Conservation (phyloP, 2,329 filamentous ascomycete species). For the Fusarium sp. region DNA sequence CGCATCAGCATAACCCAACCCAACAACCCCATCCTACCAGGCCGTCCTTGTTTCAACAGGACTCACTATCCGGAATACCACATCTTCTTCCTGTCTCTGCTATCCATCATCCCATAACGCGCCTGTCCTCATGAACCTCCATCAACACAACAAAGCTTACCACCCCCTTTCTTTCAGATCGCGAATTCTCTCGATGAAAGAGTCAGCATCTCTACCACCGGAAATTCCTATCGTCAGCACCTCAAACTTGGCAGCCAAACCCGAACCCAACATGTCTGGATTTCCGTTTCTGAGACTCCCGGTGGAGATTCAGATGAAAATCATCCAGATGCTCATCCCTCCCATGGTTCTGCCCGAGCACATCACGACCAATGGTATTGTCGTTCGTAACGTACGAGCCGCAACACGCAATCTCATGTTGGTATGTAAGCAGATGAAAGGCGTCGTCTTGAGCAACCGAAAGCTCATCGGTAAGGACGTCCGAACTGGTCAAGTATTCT, state of each 20-base stretch:
- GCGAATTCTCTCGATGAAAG: too few relatives aligned
- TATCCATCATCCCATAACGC: too few relatives aligned
- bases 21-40: rapidly evolving
- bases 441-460: not conserved
- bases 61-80: not conserved
- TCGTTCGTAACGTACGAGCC: not conserved
- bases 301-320: not conserved
- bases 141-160: too few relatives aligned
- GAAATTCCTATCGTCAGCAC: too few relatives aligned
- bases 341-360: not conserved
- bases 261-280: not conserved
- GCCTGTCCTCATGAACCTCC: too few relatives aligned
- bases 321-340: not conserved
- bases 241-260: too few relatives aligned
- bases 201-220: too few relatives aligned
- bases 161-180: too few relatives aligned
- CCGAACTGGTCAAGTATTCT: not conserved
- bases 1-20: rapidly evolving
- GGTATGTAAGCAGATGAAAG: not conserved
- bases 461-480: not conserved
- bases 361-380: not conserved
- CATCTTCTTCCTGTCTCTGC: too few relatives aligned
- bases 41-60: too few relatives aligned
- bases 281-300: not conserved
- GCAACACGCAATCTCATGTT: not conserved